These are phyloP conservation scores for Ophiosphaerella herpotricha DNA, from an alignment of 2,329 filamentous ascomycete genomes.

Conservation along the genomic window DNA sequence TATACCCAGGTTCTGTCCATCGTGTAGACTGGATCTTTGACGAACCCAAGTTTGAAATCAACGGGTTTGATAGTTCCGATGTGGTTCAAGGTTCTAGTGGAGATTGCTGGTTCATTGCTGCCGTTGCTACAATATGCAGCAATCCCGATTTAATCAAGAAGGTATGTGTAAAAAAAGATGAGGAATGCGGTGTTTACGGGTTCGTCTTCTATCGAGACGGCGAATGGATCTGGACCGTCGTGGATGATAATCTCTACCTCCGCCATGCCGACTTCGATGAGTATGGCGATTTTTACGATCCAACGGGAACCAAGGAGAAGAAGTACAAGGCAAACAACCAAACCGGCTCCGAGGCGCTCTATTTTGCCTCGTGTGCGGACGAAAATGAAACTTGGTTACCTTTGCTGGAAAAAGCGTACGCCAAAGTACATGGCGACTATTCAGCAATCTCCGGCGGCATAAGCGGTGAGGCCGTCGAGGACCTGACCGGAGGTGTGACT, in stretches of 20 bases:
- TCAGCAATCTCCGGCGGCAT: constrained; percentile 72
- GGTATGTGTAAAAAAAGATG: constrained; percentile 73
- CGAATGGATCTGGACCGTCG: constrained; percentile 82
- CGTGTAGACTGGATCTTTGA: constrained; percentile 73
- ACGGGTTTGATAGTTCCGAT: constrained; percentile 75
- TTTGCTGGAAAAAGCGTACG: constrained; percentile 79
- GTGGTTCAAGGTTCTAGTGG: constrained; percentile 77
- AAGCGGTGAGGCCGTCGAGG: constrained; percentile 60
- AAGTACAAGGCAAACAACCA: constrained; percentile 70
- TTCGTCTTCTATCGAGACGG: constrained; percentile 75
- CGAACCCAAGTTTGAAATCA: constrained; percentile 73
- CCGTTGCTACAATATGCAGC: constrained; percentile 75
- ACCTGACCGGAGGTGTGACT: constrained; percentile 69
- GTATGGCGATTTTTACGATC: constrained; percentile 72
- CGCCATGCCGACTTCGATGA: constrained; percentile 76
- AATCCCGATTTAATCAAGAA: constrained; percentile 71
- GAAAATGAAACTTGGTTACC: constrained; percentile 83
- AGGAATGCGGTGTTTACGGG: constrained; percentile 78
- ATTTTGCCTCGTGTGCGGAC: constrained; percentile 75
- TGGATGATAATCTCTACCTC: constrained; percentile 88
- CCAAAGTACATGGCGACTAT: constrained; percentile 83
- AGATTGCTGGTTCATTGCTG: constrained; percentile 86
- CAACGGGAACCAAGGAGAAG: constrained; percentile 57
- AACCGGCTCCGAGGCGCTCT: constrained; percentile 74
- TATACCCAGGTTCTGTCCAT: constrained; percentile 33